A percentile compares a stretch with the other conserved stretches of the same genome.
These are phyloP conservation scores for Citrullus colocynthis DNA, from an alignment of 306 rosid species.

Conservation along the genomic window DNA sequence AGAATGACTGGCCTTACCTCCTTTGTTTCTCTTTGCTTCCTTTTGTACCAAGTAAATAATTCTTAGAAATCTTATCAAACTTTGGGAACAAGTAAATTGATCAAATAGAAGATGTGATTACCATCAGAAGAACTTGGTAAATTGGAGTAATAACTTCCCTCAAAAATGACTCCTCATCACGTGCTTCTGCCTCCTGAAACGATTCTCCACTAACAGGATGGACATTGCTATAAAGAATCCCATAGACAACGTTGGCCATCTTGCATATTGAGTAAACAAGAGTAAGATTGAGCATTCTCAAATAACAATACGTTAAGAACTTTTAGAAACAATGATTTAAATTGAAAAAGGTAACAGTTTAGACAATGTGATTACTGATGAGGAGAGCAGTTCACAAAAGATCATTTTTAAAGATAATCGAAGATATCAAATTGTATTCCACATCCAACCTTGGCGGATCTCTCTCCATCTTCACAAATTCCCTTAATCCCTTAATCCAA, in stretches of 20 bases:
- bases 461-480: background rate
- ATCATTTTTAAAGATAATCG: background rate
- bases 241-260: conserved; percentile 64
- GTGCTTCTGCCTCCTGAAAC: conserved; percentile 26
- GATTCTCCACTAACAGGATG: conserved; percentile 39
- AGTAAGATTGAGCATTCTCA: conserved; percentile 2
- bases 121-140: conserved; percentile 54
- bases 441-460: background rate
- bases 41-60: conserved; percentile 28
- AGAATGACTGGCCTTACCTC: conserved; percentile 87
- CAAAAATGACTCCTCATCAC: conserved; percentile 58
- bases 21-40: conserved; percentile 87
- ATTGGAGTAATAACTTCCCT: conserved; percentile 59
- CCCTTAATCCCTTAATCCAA: background rate
- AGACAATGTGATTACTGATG: background rate
- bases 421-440: background rate
- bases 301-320: background rate
- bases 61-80: conserved; percentile 21
- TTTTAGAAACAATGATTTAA: background rate
- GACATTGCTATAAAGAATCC: conserved; percentile 40
- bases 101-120: conserved; percentile 19
- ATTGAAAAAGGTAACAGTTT: background rate
- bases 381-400: background rate
- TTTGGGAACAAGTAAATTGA: conserved; percentile 10
- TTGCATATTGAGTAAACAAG: conserved; percentile 11